Evolutionary conservation across 1,284 basidiomycete genomes (phyloP), one percentile per base, ranked within the genome.

Genomic region (Fomitopsis schrenkii): DNA sequence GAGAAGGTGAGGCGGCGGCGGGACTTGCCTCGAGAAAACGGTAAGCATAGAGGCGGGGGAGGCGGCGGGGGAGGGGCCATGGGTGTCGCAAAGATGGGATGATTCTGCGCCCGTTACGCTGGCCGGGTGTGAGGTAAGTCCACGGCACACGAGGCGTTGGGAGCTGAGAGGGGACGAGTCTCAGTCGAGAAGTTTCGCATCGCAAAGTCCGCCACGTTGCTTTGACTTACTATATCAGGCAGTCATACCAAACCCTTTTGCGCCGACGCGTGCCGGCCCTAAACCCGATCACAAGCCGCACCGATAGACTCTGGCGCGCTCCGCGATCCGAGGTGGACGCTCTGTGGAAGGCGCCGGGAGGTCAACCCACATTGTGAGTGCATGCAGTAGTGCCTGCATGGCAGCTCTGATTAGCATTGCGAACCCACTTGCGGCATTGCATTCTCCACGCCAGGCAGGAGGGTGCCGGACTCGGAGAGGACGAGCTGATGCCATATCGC

Each of bases 61-160:
- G 70, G 65, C 50, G 69, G 70, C 8, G 71, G 67, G n/a, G 70
- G 70, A 17, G 66, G 69, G 62, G 73, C 62, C 68, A 71, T 71
- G 68, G 71, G 72, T 72, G 67, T 72, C 70, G 70, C 71, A 65
- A 61, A 36, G 60, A 58, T 55, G 57, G 61, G 57, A 41, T 57
- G 58, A 59, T 58, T 48, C 60, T 54, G 63, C 62, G 58, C 57
- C 60, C 44, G 38, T n/a, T 58, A 54, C 54, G 41, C 61, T 60
- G 57, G 57, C 54, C 52, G 63, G 38, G 42, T 44, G 59, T 59
- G 59, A 56, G 54, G 61, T 56, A 59, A 64, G 56, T 58, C 52
- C 19, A 59, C 55, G 40, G 61, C 63, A 62, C 66, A 66, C 66
- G 66, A 66, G 66, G 66, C 63, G 59, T 60, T 60, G 48, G 57